These are phyloP conservation scores for Eucalyptus guilfoylei DNA, from an alignment of 345 rosid species.

Conservation along the genomic window DNA sequence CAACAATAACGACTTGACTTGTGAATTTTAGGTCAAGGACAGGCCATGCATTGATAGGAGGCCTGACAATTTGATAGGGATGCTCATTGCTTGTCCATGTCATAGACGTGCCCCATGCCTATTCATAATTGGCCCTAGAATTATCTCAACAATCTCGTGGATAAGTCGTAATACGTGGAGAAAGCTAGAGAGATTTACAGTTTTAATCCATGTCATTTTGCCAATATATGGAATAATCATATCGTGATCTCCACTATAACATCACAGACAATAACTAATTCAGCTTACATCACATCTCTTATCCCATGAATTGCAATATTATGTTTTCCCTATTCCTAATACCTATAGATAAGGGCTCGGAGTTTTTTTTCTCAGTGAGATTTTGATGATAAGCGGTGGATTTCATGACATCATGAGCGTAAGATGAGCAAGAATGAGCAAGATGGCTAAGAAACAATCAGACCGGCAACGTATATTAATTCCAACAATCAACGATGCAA, in stretches of 20 bases:
- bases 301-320: background rate
- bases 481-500: no score
- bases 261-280: background rate
- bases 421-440: no score
- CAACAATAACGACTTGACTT: background rate
- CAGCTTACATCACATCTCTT: background rate
- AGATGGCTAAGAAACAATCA: no score
- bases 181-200: background rate
- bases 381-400: no score
- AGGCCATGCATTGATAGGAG: background rate
- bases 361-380: no score
- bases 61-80: background rate
- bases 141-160: background rate
- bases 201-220: background rate
- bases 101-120: background rate
- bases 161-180: background rate
- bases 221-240: slow-evolving; percentile 5
- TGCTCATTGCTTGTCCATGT: background rate
- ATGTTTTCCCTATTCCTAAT: background rate
- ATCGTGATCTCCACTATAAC: slow-evolving; percentile 5
- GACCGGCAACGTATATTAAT: no score
- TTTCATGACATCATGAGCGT: no score
- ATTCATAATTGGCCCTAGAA: background rate
- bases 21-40: background rate
- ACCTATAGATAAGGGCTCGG: no score